Evolutionary conservation across 2,329 filamentous ascomycete species (phyloP), one percentile per base, ranked within the genome.

Genomic region (Aspergillus sclerotialis): DNA sequence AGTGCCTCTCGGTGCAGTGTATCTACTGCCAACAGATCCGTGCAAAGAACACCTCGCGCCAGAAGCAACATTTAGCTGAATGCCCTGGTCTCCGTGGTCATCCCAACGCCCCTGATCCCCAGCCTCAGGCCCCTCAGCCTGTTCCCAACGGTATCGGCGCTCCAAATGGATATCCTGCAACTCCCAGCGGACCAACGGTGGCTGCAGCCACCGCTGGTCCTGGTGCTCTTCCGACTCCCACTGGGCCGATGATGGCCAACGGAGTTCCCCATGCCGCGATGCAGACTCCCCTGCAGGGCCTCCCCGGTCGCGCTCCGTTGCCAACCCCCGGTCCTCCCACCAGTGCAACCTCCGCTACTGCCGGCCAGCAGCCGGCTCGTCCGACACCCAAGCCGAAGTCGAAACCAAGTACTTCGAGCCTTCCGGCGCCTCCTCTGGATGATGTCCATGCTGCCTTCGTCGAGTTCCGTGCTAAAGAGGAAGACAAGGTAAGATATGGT

Each of bases 1-100:
- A 71, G 63, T 71, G 68, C 53, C 65, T 70, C 40, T 70, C 67
- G 28, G 68, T 70, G 14, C 68, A 70, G 57, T 71, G 68, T 53
- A 70, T 70, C 55, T 70, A 71, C 48, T 71, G 68, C 42, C 67
- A 70, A 48, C 67, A 70, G 52, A 69, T 69, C 38, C 64, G 68
- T 41, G 68, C 68, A 50, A 71, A 71, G 58, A 71, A 71, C 46
- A 71, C 68, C 36, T 69, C 65, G 39, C 65, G 68, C 41, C 68
- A 70, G 56, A 70, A 70, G 50, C 64, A 69, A 47, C 68, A 71
- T 48, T 54, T 70, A 12, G 65, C 69, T 37, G 67, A 70, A 47
- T 71, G 68, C 45, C 67, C 66, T 32, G 66, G 65, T 38, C 55
- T 69, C 23, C 64, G 65, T 35, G 65, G 65, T 37, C 64, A 68